Conservation (phyloP, 2,329 filamentous ascomycete genomes). For the Aciculosporium take region DNA sequence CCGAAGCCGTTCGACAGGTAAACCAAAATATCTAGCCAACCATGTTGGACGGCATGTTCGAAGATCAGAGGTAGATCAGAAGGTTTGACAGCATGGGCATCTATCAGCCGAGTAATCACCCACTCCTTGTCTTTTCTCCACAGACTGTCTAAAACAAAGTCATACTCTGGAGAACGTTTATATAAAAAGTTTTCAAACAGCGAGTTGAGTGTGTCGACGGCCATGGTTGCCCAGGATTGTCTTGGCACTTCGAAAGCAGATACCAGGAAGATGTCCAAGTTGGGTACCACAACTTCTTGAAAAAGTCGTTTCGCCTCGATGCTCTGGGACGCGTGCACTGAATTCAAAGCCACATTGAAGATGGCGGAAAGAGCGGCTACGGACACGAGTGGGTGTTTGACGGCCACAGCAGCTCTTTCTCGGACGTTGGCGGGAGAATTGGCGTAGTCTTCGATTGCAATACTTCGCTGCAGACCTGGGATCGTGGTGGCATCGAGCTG, state of each 20-base stretch:
- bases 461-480: conserved; percentile 65
- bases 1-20: conserved; percentile 71
- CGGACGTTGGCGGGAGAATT: conserved; percentile 34
- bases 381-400: conserved; percentile 78
- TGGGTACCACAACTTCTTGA: conserved; percentile 54
- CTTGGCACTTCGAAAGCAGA: conserved; percentile 65
- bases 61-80: conserved; percentile 28
- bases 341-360: conserved; percentile 50
- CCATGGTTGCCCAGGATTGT: conserved; percentile 56
- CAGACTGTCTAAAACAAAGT: conserved; percentile 79
- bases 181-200: conserved; percentile 73
- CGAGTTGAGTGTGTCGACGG: conserved; percentile 60
- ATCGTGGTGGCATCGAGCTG: conserved; percentile 76
- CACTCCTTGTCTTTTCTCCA: conserved; percentile 86
- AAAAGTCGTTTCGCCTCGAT: conserved; percentile 51
- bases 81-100: conserved; percentile 66
- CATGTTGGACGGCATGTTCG: conserved; percentile 60
- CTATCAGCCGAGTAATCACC: conserved; percentile 68
- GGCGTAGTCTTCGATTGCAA: conserved; percentile 46
- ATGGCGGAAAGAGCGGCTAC: conserved; percentile 64
- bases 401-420: conserved; percentile 44
- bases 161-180: conserved; percentile 62
- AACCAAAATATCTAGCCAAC: conserved; percentile 72
- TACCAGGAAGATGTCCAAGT: conserved; percentile 65
- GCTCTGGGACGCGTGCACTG: conserved; percentile 45